Percentiles rank a stretch among this genome's conserved stretches.
These are phyloP conservation scores for Fusarium caatingaense DNA, from an alignment of 2,329 filamentous ascomycete genomes.

Conservation along the genomic window DNA sequence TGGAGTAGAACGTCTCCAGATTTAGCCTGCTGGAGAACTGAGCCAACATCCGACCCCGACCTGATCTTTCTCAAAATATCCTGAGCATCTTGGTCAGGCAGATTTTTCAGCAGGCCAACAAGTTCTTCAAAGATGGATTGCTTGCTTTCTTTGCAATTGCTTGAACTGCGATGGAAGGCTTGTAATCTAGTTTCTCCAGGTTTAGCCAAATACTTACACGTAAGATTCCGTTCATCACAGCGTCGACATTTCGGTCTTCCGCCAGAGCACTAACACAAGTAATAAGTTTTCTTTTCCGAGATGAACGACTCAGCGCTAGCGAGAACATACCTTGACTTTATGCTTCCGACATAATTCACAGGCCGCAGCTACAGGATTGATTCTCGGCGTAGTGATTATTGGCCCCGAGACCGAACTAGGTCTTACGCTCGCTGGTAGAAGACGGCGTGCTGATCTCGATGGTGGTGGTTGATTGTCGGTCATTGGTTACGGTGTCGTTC, in stretches of 20 bases:
- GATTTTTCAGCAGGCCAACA: constrained; percentile 20
- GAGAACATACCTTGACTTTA: constrained; percentile 35
- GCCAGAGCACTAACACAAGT: constrained; percentile 41
- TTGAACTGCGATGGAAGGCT: constrained; percentile 7
- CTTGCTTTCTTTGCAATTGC: neutral
- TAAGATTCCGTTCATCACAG: constrained; percentile 21
- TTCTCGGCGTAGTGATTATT: neutral
- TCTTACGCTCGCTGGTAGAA: neutral
- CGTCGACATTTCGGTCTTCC: constrained; percentile 42
- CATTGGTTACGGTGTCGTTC: neutral
- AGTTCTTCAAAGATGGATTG: constrained; percentile 32
- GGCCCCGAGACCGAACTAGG: neutral
- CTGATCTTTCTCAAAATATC: constrained; percentile 52
- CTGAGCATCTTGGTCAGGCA: constrained; percentile 48
- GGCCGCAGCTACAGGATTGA: constrained; percentile 22
- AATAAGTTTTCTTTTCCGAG: neutral
- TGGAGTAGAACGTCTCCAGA: constrained; percentile 54
- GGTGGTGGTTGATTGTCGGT: neutral
- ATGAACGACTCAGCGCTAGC: no score
- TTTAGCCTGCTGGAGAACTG: constrained; percentile 51
- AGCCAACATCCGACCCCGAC: constrained; percentile 46
- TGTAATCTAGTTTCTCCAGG: constrained; percentile 39
- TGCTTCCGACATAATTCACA: constrained; percentile 37
- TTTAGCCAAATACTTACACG: constrained; percentile 28
- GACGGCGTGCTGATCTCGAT: neutral